These are phyloP conservation scores for Pichia rugopelliculosa DNA, from an alignment of 805 yeast species.

Conservation along the genomic window DNA sequence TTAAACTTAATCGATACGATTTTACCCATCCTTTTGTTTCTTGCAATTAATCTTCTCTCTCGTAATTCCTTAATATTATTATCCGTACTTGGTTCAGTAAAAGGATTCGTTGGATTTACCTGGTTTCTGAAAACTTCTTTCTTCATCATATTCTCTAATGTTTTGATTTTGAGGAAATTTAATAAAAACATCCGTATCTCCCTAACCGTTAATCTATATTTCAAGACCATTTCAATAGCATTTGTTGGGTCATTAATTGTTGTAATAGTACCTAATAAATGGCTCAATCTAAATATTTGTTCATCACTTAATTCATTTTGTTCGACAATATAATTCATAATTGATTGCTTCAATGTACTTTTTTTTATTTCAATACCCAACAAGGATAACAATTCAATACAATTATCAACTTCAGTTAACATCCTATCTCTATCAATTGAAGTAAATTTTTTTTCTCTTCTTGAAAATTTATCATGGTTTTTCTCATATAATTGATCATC, in stretches of 20 bases:
- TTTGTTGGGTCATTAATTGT: slow-evolving; percentile 42
- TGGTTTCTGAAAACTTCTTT: slow-evolving; percentile 4
- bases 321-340: slow-evolving; percentile 6
- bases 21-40: slow-evolving; percentile 30
- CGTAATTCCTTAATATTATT: slow-evolving; percentile 6
- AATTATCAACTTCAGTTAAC: slow-evolving; percentile 49
- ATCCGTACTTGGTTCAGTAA: slow-evolving; percentile 11
- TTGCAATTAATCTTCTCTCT: not conserved
- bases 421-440: slow-evolving; percentile 47
- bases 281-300: slow-evolving; percentile 4
- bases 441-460: slow-evolving; percentile 56
- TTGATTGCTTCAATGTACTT: slow-evolving; percentile 6
- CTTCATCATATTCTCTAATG: slow-evolving; percentile 26
- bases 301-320: slow-evolving; percentile 10
- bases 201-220: slow-evolving; percentile 43
- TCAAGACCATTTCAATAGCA: slow-evolving; percentile 41
- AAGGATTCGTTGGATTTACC: slow-evolving; percentile 17
- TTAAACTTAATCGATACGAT: slow-evolving; percentile 30
- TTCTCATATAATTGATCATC: slow-evolving; percentile 35
- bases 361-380: slow-evolving; percentile 21
- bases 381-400: slow-evolving; percentile 37
- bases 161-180: slow-evolving; percentile 35
- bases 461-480: slow-evolving; percentile 54
- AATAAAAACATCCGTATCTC: slow-evolving; percentile 36
- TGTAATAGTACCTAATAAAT: slow-evolving; percentile 30